Conservation (phyloP, 352 stramenopile genomes). For the Globisporangium nodosum region DNA sequence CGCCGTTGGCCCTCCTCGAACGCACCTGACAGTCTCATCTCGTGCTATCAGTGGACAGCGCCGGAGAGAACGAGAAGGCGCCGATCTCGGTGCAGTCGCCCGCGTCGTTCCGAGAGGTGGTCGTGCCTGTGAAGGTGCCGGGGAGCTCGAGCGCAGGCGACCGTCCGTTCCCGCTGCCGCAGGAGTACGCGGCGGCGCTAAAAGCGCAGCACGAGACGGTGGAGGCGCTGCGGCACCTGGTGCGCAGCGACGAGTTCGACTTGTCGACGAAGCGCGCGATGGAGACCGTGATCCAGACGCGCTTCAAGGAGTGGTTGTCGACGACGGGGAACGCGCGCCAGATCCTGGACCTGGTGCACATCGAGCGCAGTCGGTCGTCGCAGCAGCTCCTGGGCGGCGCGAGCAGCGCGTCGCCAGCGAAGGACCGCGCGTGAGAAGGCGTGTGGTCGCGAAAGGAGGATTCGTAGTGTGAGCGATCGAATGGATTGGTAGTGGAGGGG, state of each 20-base stretch:
- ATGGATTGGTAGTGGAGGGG: not conserved
- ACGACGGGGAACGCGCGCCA: slow-evolving; percentile 82
- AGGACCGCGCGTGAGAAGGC: slow-evolving; percentile 7
- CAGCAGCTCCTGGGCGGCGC: slow-evolving; percentile 4
- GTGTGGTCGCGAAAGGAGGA: not conserved
- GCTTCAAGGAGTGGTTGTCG: slow-evolving; percentile 87
- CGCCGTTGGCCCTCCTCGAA: not conserved
- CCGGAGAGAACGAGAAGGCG: slow-evolving; percentile 43
- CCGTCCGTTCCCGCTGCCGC: slow-evolving; percentile 74
- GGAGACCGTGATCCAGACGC: slow-evolving; percentile 76
- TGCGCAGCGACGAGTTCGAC: slow-evolving; percentile 81
- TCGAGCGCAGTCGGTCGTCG: slow-evolving; percentile 39
- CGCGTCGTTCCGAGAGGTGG: slow-evolving; percentile 57
- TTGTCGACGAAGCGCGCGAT: slow-evolving; percentile 70
- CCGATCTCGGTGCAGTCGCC: slow-evolving; percentile 55
- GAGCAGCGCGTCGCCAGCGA: slow-evolving; percentile 12
- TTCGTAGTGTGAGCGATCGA: not conserved
- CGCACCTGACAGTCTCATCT: not conserved
- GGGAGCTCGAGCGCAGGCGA: slow-evolving; percentile 29
- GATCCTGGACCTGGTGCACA: slow-evolving; percentile 85
- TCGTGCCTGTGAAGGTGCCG: slow-evolving; percentile 57
- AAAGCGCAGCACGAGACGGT: slow-evolving; percentile 69
- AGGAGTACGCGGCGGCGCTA: slow-evolving; percentile 61
- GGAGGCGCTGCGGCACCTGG: slow-evolving; percentile 59
- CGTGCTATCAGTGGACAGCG: slow-evolving; percentile 18